Base-by-base conservation (phyloP, 345 rosid species). In the Ailanthus altissimus region DNA sequence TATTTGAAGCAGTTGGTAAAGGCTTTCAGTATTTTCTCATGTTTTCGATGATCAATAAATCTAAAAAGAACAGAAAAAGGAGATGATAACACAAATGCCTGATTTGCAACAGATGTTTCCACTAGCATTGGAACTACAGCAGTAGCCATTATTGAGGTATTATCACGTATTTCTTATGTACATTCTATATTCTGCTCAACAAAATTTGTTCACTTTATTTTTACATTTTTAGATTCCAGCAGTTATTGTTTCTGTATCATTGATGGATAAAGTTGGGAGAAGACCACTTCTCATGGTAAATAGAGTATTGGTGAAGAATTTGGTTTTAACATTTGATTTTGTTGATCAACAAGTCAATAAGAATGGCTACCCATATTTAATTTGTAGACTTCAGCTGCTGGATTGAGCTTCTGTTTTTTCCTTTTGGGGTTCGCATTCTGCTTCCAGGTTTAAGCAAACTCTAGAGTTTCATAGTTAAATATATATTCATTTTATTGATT, bases 1-100 rank as follows among this genome's bases (percentile, higher is more conserved):
- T 92, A 50, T 89, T 88, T 74, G 86, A 85, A 47, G 54, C 79
- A 49, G 91, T 91, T 5, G 91, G 97, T 92, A 84, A 46, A 25
- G 47, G 7, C 20, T 42, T 67, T 13, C 5, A 38, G 18, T 32
- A n/a, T 14, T 26, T 6, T 10, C 20, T 11, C 21, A 2, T 59
- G 49, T 3, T 11, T 6, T 66, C 9, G 11, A 43, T 64, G 72
- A 7, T 21, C 32, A 6, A 18, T 20, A 6, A 56, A 23, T 2
- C 26, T 4, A 3, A 18, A 38, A n/a, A n/a, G 26, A 3, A 25
- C 26, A 15, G 0, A 0, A 43, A 23, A 62, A n/a, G 49, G n/a
- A 38, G 38, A 50, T 70, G 32, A 36, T 67, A 42, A 53, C 23
- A 60, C 9, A 4, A 46, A 43, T 62, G 45, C 32, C 20, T 42